Base-by-base conservation (phyloP, 495 filamentous ascomycete genomes). In the Podospora pseudocomata region DNA sequence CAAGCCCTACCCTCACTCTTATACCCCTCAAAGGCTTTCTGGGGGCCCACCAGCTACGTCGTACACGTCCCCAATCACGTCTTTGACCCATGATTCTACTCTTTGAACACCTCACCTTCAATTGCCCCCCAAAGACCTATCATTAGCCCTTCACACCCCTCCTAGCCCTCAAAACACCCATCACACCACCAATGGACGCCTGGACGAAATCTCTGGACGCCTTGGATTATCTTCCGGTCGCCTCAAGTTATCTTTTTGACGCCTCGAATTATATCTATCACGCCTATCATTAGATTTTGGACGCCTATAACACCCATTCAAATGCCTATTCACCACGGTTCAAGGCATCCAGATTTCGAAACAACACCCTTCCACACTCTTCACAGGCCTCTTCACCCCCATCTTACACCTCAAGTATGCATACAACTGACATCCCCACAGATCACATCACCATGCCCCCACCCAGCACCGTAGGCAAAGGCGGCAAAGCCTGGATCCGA, bases 401-500 rank as follows among this genome's bases (percentile, higher is more conserved):
- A 2, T 16, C 13, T 49, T 11, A 49, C 9, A 49, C 7, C 9
- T 49, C 39, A 16, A 16, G 39, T 49, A 49, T 49, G 39, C 39
- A 49, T 49, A 5, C 13, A 3, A 3, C 13, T 49, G 3, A 49
- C 39, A 49, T 13, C 13, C 2, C 13, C 39, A 13, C 39, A 32
- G 30, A 32, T 49, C 39, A 49, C 39, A 49, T 49, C 39, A 49
- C 39, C 7, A 49, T 49, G 39, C 39, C 39, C 15, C 7, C 0
- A 13, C 39, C 39, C 39, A 49, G 39, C 39, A 49, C 13, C 13
- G 39, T 49, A 3, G 39, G 39, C 39, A 49, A 49, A 49, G 81
- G 78, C 13, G 80, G 80, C 7, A 80, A 73, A 63, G 54, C 76
- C 9, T 84, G 82, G 82, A 70, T 74, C 0, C 32, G 32, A 4